Percentiles rank a stretch among this genome's conserved stretches.
Conservation (phyloP, 2,329 filamentous ascomycete species). For the Apiospora koreana region DNA sequence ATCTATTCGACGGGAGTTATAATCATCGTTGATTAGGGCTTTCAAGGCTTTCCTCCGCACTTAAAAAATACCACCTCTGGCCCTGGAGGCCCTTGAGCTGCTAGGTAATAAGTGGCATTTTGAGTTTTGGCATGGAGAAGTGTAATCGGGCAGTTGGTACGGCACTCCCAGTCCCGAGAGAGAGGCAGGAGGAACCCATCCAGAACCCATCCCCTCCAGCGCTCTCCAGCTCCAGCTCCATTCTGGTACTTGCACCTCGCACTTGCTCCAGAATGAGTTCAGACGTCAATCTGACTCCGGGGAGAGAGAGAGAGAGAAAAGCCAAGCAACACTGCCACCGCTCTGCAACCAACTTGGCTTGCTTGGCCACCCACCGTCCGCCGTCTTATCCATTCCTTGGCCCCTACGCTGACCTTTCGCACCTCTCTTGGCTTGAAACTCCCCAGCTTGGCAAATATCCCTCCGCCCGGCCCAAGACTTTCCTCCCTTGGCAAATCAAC, state of each 20-base stretch:
- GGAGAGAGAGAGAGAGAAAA: not conserved
- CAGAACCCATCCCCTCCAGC: too few species aligned
- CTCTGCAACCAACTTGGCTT: conserved; percentile 1
- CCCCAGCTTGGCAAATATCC: conserved; percentile 1
- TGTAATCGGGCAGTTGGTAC: not conserved
- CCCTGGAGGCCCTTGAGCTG: not conserved
- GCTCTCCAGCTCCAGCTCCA: not conserved
- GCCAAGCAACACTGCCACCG: conserved; percentile 8
- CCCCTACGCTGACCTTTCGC: not conserved
- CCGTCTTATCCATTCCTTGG: not conserved
- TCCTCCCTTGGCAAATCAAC: conserved; percentile 9
- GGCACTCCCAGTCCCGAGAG: not conserved
- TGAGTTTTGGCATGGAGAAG: conserved; percentile 1
- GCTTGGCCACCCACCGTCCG: conserved; percentile 1
- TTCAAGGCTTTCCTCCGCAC: not conserved
- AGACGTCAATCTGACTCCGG: conserved; percentile 7
- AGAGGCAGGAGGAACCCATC: not conserved
- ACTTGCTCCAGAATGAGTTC: not conserved
- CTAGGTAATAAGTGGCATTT: not conserved
- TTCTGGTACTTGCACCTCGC: not conserved
- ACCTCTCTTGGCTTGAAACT: conserved; percentile 1
- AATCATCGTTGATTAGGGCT: not conserved
- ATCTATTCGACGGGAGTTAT: not conserved
- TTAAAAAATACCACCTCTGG: not conserved
- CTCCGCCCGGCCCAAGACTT: conserved; percentile 7